Base-by-base conservation (phyloP, 352 stramenopile species). In the Phytophthora idaei region DNA sequence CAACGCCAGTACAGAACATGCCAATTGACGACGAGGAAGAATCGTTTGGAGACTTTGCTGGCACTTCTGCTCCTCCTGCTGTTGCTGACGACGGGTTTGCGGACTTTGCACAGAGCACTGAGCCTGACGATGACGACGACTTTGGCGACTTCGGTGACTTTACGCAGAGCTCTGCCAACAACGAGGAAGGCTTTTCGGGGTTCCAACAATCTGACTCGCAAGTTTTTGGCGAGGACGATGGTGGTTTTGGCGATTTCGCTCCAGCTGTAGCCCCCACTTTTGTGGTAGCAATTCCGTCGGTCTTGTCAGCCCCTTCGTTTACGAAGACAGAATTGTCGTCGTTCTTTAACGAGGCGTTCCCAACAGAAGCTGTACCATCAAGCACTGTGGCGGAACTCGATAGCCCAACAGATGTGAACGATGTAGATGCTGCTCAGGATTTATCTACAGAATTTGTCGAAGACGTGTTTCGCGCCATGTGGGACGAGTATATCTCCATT, bases 81-180 rank as follows among this genome's bases (percentile, higher is more conserved):
- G 39, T 46, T 63, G 61, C 57, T 31, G 51, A 67, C 8, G 69
- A 81, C 31, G 71, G 51, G 15, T 81, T 85, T 60, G 77, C 61
- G 11, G 74, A 83, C 17, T 88, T 88, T 70, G 49, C 32, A 10
- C 59, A 81, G 25, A 76, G 49, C 48, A 54, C 58, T 3, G 54
- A 55, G 17, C 28, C 37, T 12, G 25, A 36, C 36, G 61, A 25
- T 53, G 47, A 60, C 9, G 50, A 57, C 3, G 53, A 68, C 9
- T 77, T 81, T 54, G 76, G 70, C 27, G 58, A 73, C 14, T 80
- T 78, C 44, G 76, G 81, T 41, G 68, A 78, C 32, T 87, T 86
- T 66, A 60, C 67, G 7, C 65, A 73, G 56, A 75, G 56, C 34
- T 58, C 58, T 42, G 25, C 15, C 14, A 53, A 62, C 31, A n/a